phyloP scores from a whole-genome alignment of 768 basidiomycete genomes.

The Obba rivulosa region DNA sequence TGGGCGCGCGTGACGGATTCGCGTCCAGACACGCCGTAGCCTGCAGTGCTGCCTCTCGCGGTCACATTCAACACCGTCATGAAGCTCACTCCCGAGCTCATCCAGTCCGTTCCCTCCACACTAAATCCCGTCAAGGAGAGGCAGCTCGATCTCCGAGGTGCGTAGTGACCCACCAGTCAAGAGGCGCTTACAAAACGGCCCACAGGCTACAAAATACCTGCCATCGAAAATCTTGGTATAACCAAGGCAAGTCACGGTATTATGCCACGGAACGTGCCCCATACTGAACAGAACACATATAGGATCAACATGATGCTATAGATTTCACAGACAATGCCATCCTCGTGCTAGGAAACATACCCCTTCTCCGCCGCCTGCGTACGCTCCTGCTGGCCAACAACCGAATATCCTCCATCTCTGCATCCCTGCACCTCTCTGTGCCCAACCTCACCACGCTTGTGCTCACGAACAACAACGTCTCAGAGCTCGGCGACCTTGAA shows the following conservation, averaged over 20 bases:
- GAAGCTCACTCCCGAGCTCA: conserved; percentile 93
- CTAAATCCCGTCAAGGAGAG: conserved; percentile 85
- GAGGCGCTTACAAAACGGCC: conserved; percentile 15
- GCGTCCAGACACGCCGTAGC: conserved; percentile 5
- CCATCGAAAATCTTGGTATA: conserved; percentile 95
- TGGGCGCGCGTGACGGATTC: conserved; percentile 13
- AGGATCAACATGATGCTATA: conserved; percentile 94
- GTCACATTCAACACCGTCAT: conserved; percentile 31
- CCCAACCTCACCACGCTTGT: conserved; percentile 82
- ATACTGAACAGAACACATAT: conserved; percentile 1
- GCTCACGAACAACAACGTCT: conserved; percentile 76
- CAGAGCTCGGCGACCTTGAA: conserved; percentile 81
- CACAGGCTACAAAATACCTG: conserved; percentile 87
- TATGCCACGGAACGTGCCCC: background rate
- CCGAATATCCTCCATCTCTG: conserved; percentile 77
- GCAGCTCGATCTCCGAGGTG: conserved; percentile 88
- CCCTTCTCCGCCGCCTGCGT: conserved; percentile 76
- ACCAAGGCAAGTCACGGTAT: conserved; percentile 55
- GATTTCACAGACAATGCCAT: conserved; percentile 93
- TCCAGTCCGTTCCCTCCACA: conserved; percentile 73
- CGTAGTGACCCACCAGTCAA: conserved; percentile 12
- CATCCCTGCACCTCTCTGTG: conserved; percentile 75
- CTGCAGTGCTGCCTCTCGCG: conserved; percentile 7
- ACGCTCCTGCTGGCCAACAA: conserved; percentile 89
- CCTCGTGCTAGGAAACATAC: conserved; percentile 75